These are phyloP conservation scores for Ceriops zippeliana DNA, from an alignment of 345 rosid species.

Conservation along the genomic window DNA sequence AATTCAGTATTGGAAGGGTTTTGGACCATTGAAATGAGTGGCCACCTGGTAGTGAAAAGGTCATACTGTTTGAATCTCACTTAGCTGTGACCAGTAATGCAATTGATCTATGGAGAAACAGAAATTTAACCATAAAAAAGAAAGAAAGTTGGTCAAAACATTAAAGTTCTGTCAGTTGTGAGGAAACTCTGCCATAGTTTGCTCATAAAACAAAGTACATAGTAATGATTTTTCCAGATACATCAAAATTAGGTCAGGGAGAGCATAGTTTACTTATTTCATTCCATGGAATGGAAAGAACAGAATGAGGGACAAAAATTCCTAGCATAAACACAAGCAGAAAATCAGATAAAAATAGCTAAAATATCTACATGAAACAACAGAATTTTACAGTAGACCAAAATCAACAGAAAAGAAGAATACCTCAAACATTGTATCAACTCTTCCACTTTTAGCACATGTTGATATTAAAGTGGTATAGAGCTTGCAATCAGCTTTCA, in stretches of 20 bases:
- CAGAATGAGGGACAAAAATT: neutral
- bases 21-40: no score
- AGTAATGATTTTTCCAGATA: neutral
- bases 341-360: neutral
- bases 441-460: constrained; percentile 92
- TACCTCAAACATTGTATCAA: constrained; percentile 97
- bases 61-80: no score
- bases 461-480: constrained; percentile 92
- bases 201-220: neutral
- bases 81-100: no score
- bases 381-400: neutral
- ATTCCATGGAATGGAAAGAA: neutral
- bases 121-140: no score
- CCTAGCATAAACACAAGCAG: neutral
- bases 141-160: neutral
- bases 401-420: constrained; percentile 12
- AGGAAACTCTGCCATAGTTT: neutral
- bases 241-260: neutral
- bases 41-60: no score
- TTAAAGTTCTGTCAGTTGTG: neutral
- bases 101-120: no score
- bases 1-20: no score
- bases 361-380: neutral
- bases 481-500: constrained; percentile 85
- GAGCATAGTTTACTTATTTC: neutral